Conservation (phyloP, 768 basidiomycete species). For the Termitomyces sp. region DNA sequence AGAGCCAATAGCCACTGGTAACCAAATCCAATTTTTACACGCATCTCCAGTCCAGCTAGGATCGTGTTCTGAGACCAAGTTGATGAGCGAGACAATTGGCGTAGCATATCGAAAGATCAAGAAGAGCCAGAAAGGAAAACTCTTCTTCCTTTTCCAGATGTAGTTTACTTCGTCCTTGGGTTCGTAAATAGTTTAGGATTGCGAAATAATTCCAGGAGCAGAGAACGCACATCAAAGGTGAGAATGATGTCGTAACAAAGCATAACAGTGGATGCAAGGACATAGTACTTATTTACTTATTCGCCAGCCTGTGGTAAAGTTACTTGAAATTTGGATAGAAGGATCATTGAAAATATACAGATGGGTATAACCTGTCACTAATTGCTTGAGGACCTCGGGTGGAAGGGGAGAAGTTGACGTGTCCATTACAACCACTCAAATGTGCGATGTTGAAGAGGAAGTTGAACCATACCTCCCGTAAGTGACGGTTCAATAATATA, state of each 20-base stretch:
- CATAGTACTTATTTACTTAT: not conserved
- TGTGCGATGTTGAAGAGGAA: no score
- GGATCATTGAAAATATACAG: not conserved
- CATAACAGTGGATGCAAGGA: not conserved
- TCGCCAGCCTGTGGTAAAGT: not conserved
- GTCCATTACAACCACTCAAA: not conserved
- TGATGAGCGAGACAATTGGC: not conserved
- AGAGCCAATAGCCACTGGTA: not conserved
- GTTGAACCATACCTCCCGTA: no score
- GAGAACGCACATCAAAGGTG: not conserved
- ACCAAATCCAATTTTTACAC: not conserved
- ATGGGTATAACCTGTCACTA: not conserved
- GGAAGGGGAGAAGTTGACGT: not conserved
- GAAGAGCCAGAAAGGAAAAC: not conserved
- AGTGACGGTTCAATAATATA: no score
- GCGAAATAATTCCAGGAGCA: not conserved
- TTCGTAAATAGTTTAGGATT: not conserved
- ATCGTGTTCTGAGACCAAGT: not conserved
- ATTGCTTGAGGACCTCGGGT: not conserved
- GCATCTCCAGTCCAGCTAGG: not conserved
- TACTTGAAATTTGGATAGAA: not conserved
- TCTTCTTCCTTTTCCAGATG: not conserved
- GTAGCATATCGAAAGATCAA: not conserved
- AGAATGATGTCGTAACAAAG: not conserved
- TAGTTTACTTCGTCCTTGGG: not conserved